These are phyloP conservation scores for Nadsonia starkeyi-henricii DNA, from an alignment of 1,139 yeast genomes.

Conservation along the genomic window DNA sequence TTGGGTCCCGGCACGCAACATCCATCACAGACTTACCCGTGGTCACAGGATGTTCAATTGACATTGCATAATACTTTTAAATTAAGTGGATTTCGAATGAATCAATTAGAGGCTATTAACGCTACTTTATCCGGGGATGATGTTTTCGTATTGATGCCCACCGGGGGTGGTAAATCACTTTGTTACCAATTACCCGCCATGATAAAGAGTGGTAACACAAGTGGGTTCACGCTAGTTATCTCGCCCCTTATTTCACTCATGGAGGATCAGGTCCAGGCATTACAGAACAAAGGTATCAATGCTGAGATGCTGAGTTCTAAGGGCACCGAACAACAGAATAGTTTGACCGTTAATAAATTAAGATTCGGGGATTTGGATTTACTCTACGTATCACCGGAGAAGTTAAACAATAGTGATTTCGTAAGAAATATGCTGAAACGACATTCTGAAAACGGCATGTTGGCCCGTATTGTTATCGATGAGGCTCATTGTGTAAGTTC, in stretches of 20 bases:
- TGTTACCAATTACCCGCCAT: conserved; percentile 94
- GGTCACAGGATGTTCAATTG: conserved; percentile 53
- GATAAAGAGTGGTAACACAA: conserved; percentile 55
- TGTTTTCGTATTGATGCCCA: conserved; percentile 94
- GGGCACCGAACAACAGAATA: conserved; percentile 35
- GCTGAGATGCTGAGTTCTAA: conserved; percentile 87
- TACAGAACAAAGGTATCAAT: conserved; percentile 46
- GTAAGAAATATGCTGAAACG: conserved; percentile 51
- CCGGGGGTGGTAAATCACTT: conserved; percentile 96
- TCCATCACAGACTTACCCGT: conserved; percentile 25
- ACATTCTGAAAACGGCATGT: conserved; percentile 38
- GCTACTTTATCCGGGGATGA: conserved; percentile 73
- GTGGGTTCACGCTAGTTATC: conserved; percentile 80
- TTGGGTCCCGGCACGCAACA: not conserved
- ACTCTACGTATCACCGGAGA: conserved; percentile 88
- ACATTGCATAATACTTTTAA: conserved; percentile 48
- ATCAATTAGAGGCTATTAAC: conserved; percentile 77
- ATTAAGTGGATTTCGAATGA: conserved; percentile 55
- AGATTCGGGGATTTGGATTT: conserved; percentile 52
- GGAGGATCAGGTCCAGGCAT: conserved; percentile 93
- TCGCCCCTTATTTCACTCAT: conserved; percentile 91
- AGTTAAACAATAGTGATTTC: conserved; percentile 66
- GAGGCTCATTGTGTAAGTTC: conserved; percentile 98
- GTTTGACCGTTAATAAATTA: conserved; percentile 42
- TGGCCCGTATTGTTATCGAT: conserved; percentile 87